Evolutionary conservation across 176 grass and related monocot genomes (phyloP).

Genomic region (Hsuehochloa calcarea): DNA sequence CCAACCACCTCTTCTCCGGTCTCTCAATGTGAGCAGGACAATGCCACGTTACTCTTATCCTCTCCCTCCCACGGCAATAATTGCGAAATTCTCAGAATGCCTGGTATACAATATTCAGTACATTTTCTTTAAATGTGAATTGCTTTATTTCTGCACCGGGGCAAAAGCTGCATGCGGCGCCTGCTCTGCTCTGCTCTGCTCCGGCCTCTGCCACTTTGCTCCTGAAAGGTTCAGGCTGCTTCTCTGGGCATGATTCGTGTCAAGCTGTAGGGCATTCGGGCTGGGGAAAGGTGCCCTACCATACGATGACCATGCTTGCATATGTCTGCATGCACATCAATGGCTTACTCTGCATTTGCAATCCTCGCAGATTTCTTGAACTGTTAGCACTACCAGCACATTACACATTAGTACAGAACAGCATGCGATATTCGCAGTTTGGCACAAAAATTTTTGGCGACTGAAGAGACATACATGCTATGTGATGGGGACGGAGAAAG

Average conservation of each 20-base stretch:
- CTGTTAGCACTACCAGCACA: background rate
- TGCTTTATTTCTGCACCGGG: conserved; percentile 9
- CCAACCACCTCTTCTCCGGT: too few species aligned
- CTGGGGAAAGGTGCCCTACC: background rate
- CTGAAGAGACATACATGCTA: background rate
- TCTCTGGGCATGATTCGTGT: conserved; percentile 40
- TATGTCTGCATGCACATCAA: background rate
- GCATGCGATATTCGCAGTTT: background rate
- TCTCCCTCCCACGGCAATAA: too few species aligned
- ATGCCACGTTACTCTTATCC: too few species aligned
- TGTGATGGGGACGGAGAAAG: background rate
- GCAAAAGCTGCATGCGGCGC: conserved; percentile 25
- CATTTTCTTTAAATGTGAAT: conserved; percentile 19
- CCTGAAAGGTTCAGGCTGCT: conserved; percentile 41
- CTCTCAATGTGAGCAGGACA: too few species aligned
- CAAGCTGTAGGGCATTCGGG: conserved; percentile 47
- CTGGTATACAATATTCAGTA: background rate
- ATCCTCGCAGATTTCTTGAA: background rate
- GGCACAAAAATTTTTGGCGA: background rate
- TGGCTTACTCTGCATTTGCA: background rate
- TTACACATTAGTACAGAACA: background rate
- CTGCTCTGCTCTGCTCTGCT: background rate
- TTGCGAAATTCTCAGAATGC: too few species aligned
- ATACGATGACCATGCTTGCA: background rate
- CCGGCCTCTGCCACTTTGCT: conserved; percentile 40